Evolutionary conservation across 768 basidiomycete species (phyloP), one percentile per base, ranked within the genome.

Genomic region (Trametes punicea): DNA sequence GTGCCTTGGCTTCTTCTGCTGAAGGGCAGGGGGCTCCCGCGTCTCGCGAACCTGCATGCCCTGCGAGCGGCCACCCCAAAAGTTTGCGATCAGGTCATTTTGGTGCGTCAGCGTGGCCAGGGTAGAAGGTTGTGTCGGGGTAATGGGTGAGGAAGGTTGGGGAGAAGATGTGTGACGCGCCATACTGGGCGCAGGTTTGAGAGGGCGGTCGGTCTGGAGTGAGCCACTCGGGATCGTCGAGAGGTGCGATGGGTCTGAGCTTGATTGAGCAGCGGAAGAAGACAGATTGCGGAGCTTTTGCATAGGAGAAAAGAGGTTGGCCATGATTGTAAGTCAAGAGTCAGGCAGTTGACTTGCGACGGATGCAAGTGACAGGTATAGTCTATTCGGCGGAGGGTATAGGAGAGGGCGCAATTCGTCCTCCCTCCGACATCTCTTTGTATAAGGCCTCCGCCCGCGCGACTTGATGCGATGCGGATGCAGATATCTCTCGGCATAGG

Each of bases 271-370:
- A 4, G 18, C 21, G 11, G 41, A 10, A 15, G 44, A 9, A 44
- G 38, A 29, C 13, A 20, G 8, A 16, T 45, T 26, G 34, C 42
- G 34, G 26, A 46, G 13, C n/a, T 41, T 33, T 15, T 25, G 20
- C 18, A 45, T 25, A 8, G 44, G 52, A 15, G 44, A 33, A n/a
- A 36, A 38, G 26, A 45, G n/a, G 42, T 26, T 20, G 39, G 26
- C n/a, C 18, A 34, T 11, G 26, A 16, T 31, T 18, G n/a, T 11
- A 18, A 18, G 51, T 2, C 3, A 25, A 6, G 27, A 33, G 25
- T 27, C 49, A 51, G 39, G 25, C 2, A 9, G 52, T 46, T 44
- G 52, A 27, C 52, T 54, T 25, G 52, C 52, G 45, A 54, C 52
- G 34, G 33, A 41, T 11, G 44, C 10, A 46, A 54, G 11, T 20